Evolutionary conservation across 225 moss, liverwort and hornwort genomes (phyloP).

Genomic region (Climacium dendroides): DNA sequence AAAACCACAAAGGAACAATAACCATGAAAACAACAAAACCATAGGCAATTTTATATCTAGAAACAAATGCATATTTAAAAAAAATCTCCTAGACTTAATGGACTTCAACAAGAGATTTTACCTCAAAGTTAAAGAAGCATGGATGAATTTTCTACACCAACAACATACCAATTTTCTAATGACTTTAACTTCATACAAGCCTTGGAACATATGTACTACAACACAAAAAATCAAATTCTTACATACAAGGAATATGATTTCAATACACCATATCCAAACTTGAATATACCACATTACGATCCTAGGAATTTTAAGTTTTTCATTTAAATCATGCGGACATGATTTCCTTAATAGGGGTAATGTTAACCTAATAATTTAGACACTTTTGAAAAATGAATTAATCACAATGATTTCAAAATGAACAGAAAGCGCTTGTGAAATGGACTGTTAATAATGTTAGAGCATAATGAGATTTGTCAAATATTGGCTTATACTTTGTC

Average conservation of each 20-base stretch:
- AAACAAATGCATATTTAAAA: background rate
- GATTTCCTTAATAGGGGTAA: too few species aligned
- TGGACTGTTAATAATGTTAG: too few species aligned
- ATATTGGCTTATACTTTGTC: too few species aligned
- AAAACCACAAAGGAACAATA: too few species aligned
- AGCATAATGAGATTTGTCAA: too few species aligned
- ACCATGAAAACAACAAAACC: rapidly evolving
- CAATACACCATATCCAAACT: background rate
- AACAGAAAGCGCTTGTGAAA: too few species aligned
- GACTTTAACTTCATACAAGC: background rate
- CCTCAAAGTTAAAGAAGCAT: background rate
- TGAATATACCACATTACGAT: background rate
- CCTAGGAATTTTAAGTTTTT: background rate
- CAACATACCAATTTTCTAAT: background rate
- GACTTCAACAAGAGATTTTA: background rate
- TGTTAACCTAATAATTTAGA: too few species aligned
- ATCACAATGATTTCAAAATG: too few species aligned
- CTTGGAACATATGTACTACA: background rate
- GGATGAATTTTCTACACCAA: background rate
- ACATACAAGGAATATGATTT: background rate
- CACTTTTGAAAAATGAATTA: too few species aligned
- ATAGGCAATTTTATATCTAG: background rate
- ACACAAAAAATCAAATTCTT: background rate
- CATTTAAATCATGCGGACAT: too few species aligned
- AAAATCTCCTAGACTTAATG: background rate